phyloP scores from a whole-genome alignment of 352 stramenopile genomes.

The Phytophthora tentaculata region DNA sequence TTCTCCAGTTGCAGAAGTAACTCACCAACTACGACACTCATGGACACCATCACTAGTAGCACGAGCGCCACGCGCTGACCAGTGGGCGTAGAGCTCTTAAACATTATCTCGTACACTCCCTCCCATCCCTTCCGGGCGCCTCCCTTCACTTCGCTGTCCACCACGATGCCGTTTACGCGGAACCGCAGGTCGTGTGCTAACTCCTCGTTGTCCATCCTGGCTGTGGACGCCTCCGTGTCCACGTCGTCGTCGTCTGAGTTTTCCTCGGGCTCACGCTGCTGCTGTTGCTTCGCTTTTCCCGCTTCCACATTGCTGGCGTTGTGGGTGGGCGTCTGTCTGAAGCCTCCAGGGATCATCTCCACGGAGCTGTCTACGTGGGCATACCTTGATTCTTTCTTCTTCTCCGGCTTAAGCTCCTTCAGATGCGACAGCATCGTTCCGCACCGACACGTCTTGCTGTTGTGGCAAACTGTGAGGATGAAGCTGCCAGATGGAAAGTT shows the following conservation, averaged over 20 bases:
- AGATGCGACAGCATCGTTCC: constrained; percentile 42
- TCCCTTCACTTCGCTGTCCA: constrained; percentile 76
- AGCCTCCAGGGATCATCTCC: constrained; percentile 50
- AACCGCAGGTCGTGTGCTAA: constrained; percentile 55
- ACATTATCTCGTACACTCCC: constrained; percentile 73
- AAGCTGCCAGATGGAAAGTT: not conserved
- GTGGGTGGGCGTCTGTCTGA: constrained; percentile 31
- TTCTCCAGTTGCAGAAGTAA: constrained; percentile 12
- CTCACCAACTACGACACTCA: constrained; percentile 70
- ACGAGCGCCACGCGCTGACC: constrained; percentile 65
- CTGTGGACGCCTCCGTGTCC: constrained; percentile 30
- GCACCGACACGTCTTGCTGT: constrained; percentile 9
- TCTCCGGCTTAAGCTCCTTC: constrained; percentile 64
- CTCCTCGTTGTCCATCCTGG: constrained; percentile 24
- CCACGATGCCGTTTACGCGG: constrained; percentile 78
- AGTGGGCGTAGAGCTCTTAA: constrained; percentile 62
- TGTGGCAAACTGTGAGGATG: constrained; percentile 9
- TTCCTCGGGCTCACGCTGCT: constrained; percentile 23
- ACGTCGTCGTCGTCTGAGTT: constrained; percentile 30
- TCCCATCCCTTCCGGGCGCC: constrained; percentile 57
- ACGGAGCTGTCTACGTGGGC: constrained; percentile 53
- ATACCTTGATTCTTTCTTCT: constrained; percentile 42
- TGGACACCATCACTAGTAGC: constrained; percentile 75
- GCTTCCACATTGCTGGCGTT: constrained; percentile 44
- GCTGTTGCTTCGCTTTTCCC: constrained; percentile 32